These are phyloP conservation scores for Rhizopus arrhizus DNA, from an alignment of 371 early-diverging fungal genomes.

Conservation along the genomic window DNA sequence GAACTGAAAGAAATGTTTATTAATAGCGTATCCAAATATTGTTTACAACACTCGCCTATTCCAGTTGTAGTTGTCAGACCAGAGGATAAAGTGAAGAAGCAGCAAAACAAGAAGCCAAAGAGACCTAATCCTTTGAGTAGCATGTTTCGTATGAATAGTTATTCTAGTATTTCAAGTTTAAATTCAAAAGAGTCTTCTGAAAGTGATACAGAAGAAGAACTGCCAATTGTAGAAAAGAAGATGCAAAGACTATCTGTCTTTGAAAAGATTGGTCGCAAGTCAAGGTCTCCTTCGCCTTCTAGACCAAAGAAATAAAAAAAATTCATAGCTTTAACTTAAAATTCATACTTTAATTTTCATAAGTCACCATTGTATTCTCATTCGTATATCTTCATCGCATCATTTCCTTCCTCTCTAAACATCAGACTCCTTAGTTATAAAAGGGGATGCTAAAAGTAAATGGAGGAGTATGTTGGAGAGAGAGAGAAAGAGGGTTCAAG, in stretches of 20 bases:
- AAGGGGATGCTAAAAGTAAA: no score
- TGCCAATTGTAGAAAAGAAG: slow-evolving; percentile 28
- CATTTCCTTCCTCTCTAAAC: no score
- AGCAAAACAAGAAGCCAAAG: slow-evolving; percentile 37
- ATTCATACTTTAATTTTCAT: no score
- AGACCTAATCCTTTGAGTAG: slow-evolving; percentile 43
- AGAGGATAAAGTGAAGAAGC: slow-evolving; percentile 54
- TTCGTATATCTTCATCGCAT: no score
- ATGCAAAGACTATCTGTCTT: slow-evolving; percentile 36
- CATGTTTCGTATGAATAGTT: slow-evolving; percentile 41
- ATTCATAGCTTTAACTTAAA: no score
- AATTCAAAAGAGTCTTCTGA: slow-evolving; percentile 29
- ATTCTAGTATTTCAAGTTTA: slow-evolving; percentile 25
- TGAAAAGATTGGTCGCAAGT: slow-evolving; percentile 37
- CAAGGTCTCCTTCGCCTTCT: slow-evolving; percentile 43
- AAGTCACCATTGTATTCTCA: no score
- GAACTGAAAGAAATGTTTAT: slow-evolving; percentile 61
- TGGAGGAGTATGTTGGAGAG: no score
- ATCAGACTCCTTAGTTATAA: no score
- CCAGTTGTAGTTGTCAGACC: slow-evolving; percentile 64
- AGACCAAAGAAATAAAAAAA: slow-evolving; percentile 16
- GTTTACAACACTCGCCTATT: slow-evolving; percentile 60
- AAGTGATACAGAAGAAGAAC: slow-evolving; percentile 27
- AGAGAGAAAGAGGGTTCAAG: no score
- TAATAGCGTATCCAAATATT: slow-evolving; percentile 61